Evolutionary conservation across 371 early-diverging fungal genomes (phyloP), one percentile per base, ranked within the genome.

Genomic region (Capillidium rhysosporum): DNA sequence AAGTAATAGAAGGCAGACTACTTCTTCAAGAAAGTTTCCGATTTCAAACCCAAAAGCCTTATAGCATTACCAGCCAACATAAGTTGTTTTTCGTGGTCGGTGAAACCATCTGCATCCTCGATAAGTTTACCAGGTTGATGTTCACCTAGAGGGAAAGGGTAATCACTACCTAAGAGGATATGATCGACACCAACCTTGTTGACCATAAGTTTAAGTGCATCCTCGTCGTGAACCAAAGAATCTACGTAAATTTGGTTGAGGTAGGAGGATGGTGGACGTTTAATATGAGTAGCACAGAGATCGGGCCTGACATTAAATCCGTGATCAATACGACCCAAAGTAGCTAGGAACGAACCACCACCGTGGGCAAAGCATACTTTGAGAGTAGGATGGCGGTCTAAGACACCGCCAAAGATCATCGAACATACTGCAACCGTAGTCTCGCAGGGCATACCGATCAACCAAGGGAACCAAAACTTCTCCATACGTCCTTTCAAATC

Each of bases 401-500:
- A 58, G 1, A 80, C 77, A 41, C 82, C 82, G 9, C 81, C 77
- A 59, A 82, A 68, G 18, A 82, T 68, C 56, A 82, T 57, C 20
- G 78, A 71, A 57, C 77, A 72, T 48, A 79, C 70, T 10, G 82
- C 70, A 20, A 76, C 62, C 12, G 82, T 80, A 1, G 81, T 82
- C 61, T 82, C 82, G 56, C 76, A 73, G 18, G 82, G 82, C 70
- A 80, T 82, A 14, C 78, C 76, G n/a, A 81, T 65, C 34, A 80
- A 61, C 70, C 82, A 82, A 3, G 82, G 81, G 63, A 75, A 78
- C 82, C 82, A 82, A 62, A 77, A 81, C 55, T 80, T 80, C 43
- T 69, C 68, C 75, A 70, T 73, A 24, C 80, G 65, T 8, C 66
- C 68, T 51, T 70, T 74, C 59, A 54, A 63, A 44, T 73, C 73